Base-by-base conservation (phyloP, 345 rosid species). In the Eucalyptus camaldulensis region DNA sequence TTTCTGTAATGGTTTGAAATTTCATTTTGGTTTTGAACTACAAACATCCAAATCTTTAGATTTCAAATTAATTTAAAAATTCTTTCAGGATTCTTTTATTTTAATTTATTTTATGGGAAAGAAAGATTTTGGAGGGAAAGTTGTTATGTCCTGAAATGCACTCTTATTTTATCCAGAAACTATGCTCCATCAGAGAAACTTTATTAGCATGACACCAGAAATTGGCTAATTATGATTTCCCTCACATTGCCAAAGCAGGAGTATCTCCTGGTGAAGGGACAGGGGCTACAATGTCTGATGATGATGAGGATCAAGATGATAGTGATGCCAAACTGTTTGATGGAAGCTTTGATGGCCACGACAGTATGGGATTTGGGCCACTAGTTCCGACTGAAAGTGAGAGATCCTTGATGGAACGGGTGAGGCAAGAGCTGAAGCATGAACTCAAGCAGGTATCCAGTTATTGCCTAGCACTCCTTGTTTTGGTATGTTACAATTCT, bases 361-460 rank as follows among this genome's bases (percentile, higher is more conserved):
- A 96, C 90, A 88, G 89, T 90, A 94, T 94, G 97, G 99, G 98
- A 47, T 96, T 95, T 31, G 99, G 99, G 86, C 97, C 97, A 83
- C 98, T 95, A 37, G 91, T 96, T 86, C 97, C 97, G 6, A 93
- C 99, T 27, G 99, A 97, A 90, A 93, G 90, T 47, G 99, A 97
- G 95, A 92, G 98, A 88, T 95, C 98, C 54, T 92, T 97, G 91
- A 94, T 97, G 97, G 99, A 97, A 91, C 98, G 96, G 47, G 99
- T 96, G 51, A 95, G 97, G 91, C 95, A 90, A 60, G 99, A 97
- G 89, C 92, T 97, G 92, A 97, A 96, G 95, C 97, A 96, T 88
- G 99, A 97, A 89, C 95, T 97, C 88, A 97, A 97, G 91, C 97
- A 96, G 95, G 99, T 95, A 92, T 76, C 47, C 85, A 40, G 85